Percentiles rank a stretch among this genome's conserved stretches.
These are phyloP conservation scores for Salix exigua DNA, from an alignment of 345 rosid genomes.

Conservation along the genomic window DNA sequence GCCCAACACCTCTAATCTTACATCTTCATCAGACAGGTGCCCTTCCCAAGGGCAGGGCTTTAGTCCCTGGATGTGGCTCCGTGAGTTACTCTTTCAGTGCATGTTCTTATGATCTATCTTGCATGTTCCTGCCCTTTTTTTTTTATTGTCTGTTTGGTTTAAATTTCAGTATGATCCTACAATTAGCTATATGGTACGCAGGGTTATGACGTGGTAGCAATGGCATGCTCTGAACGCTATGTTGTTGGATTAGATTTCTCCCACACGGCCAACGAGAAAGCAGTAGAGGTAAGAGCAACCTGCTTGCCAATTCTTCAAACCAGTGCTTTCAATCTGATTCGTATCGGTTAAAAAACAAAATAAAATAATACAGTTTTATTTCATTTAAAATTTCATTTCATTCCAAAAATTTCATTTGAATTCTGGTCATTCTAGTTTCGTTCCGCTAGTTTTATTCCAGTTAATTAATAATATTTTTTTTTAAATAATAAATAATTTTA, in stretches of 20 bases:
- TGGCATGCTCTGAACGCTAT: constrained; percentile 69
- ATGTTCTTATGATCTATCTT: neutral
- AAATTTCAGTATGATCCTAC: neutral
- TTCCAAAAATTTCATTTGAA: accelerated
- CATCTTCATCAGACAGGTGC: constrained; percentile 52
- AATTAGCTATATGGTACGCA: constrained; percentile 15
- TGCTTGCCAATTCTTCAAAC: neutral
- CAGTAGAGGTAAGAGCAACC: constrained; percentile 44
- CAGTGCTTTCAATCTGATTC: too few relatives aligned
- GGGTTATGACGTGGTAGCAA: constrained; percentile 82
- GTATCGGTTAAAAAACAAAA: too few relatives aligned
- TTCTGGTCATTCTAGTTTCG: accelerated
- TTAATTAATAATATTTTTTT: too few relatives aligned
- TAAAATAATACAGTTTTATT: accelerated
- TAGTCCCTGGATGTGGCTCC: constrained; percentile 83
- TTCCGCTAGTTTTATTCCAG: accelerated
- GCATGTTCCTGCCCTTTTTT: neutral
- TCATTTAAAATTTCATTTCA: too few relatives aligned
- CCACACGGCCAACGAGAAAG: constrained; percentile 49
- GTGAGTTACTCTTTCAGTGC: constrained; percentile 37
- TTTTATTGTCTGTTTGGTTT: too few relatives aligned
- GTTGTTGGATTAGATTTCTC: constrained; percentile 76
- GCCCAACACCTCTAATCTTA: constrained; percentile 54
- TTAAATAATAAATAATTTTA: too few relatives aligned
- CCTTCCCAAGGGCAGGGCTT: constrained; percentile 74